These are phyloP conservation scores for Coprinopsis strossmayeri DNA, from an alignment of 768 basidiomycete genomes.

Conservation along the genomic window DNA sequence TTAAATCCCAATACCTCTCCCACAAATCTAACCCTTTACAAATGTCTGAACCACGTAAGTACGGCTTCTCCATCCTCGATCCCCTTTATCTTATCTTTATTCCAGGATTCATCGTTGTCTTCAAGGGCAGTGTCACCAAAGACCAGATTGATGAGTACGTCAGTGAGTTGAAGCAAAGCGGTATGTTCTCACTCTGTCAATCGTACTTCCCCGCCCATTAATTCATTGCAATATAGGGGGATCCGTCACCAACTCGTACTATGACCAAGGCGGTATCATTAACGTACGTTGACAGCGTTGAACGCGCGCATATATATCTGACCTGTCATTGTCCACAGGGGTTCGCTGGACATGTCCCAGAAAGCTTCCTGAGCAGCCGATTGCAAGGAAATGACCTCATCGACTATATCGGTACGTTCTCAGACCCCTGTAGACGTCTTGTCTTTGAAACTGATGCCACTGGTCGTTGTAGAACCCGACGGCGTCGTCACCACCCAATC, in stretches of 20 bases:
- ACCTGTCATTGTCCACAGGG: background rate
- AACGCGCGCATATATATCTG: background rate
- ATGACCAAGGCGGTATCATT: slow-evolving; percentile 5
- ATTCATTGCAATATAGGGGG: no score
- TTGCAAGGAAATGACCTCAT: slow-evolving; percentile 1
- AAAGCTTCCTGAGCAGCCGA: background rate
- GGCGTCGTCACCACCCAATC: slow-evolving; percentile 7
- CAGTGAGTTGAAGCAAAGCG: background rate
- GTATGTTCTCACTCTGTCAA: background rate
- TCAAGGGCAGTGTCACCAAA: slow-evolving; percentile 4
- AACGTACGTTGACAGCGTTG: background rate
- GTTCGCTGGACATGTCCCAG: slow-evolving; percentile 5
- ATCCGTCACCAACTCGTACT: slow-evolving; percentile 1
- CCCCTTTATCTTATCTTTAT: background rate
- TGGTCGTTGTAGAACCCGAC: slow-evolving; percentile 5
- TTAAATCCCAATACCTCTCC: background rate
- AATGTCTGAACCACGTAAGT: slow-evolving; percentile 2
- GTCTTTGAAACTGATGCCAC: background rate
- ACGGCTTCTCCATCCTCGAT: background rate
- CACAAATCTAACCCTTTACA: background rate
- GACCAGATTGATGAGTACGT: slow-evolving; percentile 3
- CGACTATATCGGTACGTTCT: slow-evolving; percentile 6
- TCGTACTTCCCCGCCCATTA: no score
- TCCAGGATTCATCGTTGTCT: slow-evolving; percentile 8
- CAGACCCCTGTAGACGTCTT: background rate